These are phyloP conservation scores for Vitellaria paradoxa DNA, from an alignment of 179 eudicot genomes.

Conservation along the genomic window DNA sequence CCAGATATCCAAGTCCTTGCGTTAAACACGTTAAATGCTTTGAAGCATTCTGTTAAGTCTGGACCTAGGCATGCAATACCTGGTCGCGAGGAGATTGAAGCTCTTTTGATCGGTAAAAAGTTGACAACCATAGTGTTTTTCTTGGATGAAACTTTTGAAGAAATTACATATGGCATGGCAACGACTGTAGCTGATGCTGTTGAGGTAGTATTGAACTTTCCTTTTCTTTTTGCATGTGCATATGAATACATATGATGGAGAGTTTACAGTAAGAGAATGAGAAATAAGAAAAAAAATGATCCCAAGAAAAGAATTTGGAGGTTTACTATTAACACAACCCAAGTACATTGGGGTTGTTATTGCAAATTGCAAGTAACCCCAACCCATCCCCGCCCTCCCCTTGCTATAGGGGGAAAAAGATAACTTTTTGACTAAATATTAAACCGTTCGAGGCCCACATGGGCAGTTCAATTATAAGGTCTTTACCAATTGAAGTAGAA, in stretches of 20 bases:
- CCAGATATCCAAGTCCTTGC: constrained; percentile 82
- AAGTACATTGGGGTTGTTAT: neutral
- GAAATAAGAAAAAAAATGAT: neutral
- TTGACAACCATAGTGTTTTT: constrained; percentile 96
- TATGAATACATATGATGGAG: neutral
- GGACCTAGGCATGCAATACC: constrained; percentile 93
- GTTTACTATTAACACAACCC: neutral
- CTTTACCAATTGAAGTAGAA: no score
- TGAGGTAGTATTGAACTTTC: constrained; percentile 52
- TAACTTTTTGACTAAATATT: neutral
- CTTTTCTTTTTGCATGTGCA: neutral
- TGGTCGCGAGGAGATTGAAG: constrained; percentile 95
- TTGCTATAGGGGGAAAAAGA: neutral
- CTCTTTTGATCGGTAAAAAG: constrained; percentile 76
- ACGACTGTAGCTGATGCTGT: constrained; percentile 97
- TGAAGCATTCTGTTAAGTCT: constrained; percentile 87
- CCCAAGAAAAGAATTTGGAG: neutral
- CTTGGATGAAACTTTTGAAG: constrained; percentile 99
- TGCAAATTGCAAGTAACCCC: neutral
- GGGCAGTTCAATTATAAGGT: no score
- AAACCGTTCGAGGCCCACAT: neutral
- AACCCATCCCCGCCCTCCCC: no score
- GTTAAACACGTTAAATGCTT: constrained; percentile 75
- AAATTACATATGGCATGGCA: constrained; percentile 93
- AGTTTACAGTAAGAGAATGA: neutral